Evolutionary conservation across 768 basidiomycete genomes (phyloP).

Genomic region (Suillus variegatus): DNA sequence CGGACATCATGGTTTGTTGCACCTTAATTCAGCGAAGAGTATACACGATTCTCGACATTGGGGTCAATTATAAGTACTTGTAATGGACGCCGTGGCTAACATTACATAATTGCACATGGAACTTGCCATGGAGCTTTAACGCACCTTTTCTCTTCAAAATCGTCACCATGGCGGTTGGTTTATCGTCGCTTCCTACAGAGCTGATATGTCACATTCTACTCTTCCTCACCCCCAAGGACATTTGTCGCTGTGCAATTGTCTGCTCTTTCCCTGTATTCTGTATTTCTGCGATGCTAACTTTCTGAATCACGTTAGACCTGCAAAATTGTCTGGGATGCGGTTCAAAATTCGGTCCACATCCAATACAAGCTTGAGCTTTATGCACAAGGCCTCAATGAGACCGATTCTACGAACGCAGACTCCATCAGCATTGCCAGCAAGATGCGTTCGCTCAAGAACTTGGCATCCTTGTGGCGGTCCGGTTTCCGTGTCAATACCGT

Average conservation of each 20-base stretch:
- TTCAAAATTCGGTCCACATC: neutral
- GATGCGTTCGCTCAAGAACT: neutral
- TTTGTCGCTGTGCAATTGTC: neutral
- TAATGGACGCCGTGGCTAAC: no score
- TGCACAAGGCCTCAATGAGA: neutral
- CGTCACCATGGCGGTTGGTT: neutral
- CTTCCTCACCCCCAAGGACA: neutral
- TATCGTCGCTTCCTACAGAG: neutral
- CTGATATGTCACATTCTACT: neutral
- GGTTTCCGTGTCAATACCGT: neutral
- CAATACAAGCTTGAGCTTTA: slow-evolving; percentile 3
- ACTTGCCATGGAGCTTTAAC: neutral
- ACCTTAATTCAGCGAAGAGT: neutral
- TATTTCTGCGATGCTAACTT: neutral
- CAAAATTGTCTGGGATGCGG: neutral
- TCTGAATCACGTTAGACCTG: neutral
- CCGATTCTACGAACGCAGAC: neutral
- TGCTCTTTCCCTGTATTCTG: neutral
- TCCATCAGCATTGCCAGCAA: neutral
- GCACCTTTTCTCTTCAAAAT: neutral
- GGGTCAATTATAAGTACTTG: no score
- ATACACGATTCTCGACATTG: neutral
- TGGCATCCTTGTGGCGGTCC: neutral
- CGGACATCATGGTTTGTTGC: neutral
- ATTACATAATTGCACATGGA: no score